A percentile compares a stretch with the other conserved stretches of the same genome.
Conservation (phyloP, 1,284 basidiomycete species). For the Phenoliferia sp. region DNA sequence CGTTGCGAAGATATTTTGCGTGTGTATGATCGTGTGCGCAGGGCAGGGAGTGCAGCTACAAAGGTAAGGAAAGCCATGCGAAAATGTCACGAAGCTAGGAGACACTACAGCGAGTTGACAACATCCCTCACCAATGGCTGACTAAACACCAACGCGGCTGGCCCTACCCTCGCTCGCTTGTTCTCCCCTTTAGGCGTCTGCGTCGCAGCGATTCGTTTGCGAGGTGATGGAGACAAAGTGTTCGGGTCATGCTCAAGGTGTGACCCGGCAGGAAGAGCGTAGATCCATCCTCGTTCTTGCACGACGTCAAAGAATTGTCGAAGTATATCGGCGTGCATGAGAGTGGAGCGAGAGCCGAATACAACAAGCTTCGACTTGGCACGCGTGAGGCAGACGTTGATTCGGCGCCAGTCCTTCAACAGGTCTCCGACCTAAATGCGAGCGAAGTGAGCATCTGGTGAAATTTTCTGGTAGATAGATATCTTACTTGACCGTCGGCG, state of each 20-base stretch:
- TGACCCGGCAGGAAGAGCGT: conserved; percentile 47
- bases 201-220: neutral
- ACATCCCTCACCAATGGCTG: conserved; percentile 7
- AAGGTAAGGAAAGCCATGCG: no score
- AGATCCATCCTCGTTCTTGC: conserved; percentile 64
- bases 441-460: neutral
- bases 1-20: no score
- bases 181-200: neutral
- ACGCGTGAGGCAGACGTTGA: conserved; percentile 95
- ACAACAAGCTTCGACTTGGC: conserved; percentile 85
- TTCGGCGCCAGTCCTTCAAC: conserved; percentile 86
- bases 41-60: no score
- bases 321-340: conserved; percentile 50
- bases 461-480: conserved; percentile 11
- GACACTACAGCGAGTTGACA: conserved; percentile 9
- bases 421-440: conserved; percentile 74
- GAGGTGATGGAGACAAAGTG: neutral
- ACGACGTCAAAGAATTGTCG: conserved; percentile 50
- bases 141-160: conserved; percentile 4
- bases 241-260: neutral
- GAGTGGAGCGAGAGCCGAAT: conserved; percentile 73
- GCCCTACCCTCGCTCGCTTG: neutral
- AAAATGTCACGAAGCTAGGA: no score
- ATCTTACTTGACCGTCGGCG: conserved; percentile 60
- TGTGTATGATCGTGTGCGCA: no score